A percentile compares a stretch with the other conserved stretches of the same genome.
phyloP scores from a whole-genome alignment of 2,329 filamentous ascomycete genomes.

The Fusarium irregulare region DNA sequence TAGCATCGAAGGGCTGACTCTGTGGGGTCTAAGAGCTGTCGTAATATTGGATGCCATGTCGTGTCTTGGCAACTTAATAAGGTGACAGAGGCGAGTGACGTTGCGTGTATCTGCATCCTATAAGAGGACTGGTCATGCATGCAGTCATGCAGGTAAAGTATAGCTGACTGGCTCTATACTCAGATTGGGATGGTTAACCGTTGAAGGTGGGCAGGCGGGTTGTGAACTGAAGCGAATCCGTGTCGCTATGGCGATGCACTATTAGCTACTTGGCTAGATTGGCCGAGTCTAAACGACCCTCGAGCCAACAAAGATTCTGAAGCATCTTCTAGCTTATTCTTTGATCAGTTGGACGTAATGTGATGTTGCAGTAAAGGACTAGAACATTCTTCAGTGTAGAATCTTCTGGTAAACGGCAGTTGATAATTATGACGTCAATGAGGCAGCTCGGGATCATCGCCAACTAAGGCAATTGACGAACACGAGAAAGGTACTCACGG shows the following conservation, averaged over 20 bases:
- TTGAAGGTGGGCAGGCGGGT: not conserved
- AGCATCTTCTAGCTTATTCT: not conserved
- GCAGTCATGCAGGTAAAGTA: not conserved
- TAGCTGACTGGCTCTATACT: not conserved
- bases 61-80: not conserved
- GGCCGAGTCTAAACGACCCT: not conserved
- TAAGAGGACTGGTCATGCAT: constrained; percentile 1
- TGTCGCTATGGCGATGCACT: not conserved
- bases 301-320: not conserved
- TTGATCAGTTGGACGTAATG: not conserved
- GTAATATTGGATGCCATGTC: not conserved
- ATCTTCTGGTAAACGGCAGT: constrained; percentile 17
- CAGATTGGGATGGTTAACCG: constrained; percentile 1
- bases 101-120: not conserved
- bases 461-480: not conserved
- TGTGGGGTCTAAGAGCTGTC: not conserved
- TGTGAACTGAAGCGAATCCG: not conserved
- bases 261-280: not conserved
- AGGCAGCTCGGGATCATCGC: constrained; percentile 32
- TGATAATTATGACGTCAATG: constrained; percentile 41
- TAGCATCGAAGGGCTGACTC: not conserved
- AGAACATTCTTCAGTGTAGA: not conserved
- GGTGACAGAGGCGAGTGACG: not conserved
- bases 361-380: not conserved
- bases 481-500: not conserved